Conservation (phyloP, 306 rosid species). For the Vigna unguiculata region DNA sequence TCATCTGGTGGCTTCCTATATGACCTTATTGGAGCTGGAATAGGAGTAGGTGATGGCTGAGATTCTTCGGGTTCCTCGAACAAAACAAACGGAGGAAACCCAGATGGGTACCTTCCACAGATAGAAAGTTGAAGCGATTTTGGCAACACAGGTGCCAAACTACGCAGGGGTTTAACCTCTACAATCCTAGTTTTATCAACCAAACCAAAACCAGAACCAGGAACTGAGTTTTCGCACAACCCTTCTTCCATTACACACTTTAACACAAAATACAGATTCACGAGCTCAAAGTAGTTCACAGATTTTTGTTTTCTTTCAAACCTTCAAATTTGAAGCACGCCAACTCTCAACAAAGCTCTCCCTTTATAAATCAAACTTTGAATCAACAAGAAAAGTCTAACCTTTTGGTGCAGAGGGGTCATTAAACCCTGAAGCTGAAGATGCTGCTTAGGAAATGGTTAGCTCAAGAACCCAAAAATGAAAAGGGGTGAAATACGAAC, state of each 20-base stretch:
- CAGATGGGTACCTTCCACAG: constrained; percentile 46
- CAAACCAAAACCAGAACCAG: constrained; percentile 47
- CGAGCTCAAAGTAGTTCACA: not conserved
- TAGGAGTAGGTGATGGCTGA: constrained; percentile 43
- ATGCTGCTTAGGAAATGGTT: not conserved
- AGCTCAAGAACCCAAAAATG: not conserved
- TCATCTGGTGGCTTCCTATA: constrained; percentile 43
- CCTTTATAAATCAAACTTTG: not conserved
- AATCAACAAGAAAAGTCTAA: not conserved
- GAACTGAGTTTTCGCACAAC: constrained; percentile 39
- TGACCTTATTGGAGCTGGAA: constrained; percentile 58
- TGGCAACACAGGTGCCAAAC: constrained; percentile 65
- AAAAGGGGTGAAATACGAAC: not conserved
- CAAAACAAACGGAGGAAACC: constrained; percentile 58
- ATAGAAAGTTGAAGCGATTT: constrained; percentile 42
- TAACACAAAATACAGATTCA: constrained; percentile 19
- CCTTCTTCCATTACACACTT: constrained; percentile 59
- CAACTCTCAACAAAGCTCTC: not conserved
- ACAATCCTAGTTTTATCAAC: constrained; percentile 60
- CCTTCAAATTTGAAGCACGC: not conserved
- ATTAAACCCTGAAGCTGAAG: not conserved
- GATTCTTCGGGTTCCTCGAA: constrained; percentile 42
- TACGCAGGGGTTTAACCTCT: constrained; percentile 64
- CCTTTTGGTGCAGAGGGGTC: not conserved
- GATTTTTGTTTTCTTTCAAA: not conserved